Evolutionary conservation across 2,329 filamentous ascomycete genomes (phyloP).

Genomic region (Colletotrichum sojae): DNA sequence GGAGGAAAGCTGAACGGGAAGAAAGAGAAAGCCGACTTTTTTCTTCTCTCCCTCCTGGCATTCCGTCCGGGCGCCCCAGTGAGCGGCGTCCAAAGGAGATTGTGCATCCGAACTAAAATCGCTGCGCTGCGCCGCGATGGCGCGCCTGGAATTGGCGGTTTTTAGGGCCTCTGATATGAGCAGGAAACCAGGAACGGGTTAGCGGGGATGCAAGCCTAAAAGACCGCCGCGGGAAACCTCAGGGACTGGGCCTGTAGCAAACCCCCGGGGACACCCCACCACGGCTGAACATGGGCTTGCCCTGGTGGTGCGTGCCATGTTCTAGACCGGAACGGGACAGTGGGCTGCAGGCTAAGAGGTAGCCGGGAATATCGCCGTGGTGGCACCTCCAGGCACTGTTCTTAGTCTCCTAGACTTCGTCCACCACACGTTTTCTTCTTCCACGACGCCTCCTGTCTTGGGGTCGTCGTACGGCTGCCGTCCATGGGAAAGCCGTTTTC

Average conservation of each 20-base stretch:
- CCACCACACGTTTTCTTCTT: background rate
- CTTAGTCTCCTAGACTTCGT: too few relatives aligned
- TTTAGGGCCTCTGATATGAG: background rate
- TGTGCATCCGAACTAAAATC: constrained; percentile 10
- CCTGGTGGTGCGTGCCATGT: background rate
- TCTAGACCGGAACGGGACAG: constrained; percentile 19
- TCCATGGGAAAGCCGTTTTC: background rate
- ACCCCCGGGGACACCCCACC: constrained; percentile 1
- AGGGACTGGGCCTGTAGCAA: constrained; percentile 24
- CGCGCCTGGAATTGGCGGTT: constrained; percentile 21
- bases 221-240: background rate
- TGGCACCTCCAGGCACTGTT: background rate
- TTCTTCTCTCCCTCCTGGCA: background rate
- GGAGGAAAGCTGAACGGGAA: too few relatives aligned
- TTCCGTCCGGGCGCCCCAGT: constrained; percentile 11
- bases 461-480: background rate
- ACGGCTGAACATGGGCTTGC: constrained; percentile 25
- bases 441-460: background rate
- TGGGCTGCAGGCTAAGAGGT: background rate
- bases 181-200: constrained; percentile 22
- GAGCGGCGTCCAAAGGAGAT: constrained; percentile 25
- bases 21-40: background rate
- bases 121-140: constrained; percentile 28
- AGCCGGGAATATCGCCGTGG: background rate
- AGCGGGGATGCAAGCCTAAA: constrained; percentile 11